phyloP scores from a whole-genome alignment of 2,329 filamentous ascomycete genomes.

The Colletotrichum lupini region DNA sequence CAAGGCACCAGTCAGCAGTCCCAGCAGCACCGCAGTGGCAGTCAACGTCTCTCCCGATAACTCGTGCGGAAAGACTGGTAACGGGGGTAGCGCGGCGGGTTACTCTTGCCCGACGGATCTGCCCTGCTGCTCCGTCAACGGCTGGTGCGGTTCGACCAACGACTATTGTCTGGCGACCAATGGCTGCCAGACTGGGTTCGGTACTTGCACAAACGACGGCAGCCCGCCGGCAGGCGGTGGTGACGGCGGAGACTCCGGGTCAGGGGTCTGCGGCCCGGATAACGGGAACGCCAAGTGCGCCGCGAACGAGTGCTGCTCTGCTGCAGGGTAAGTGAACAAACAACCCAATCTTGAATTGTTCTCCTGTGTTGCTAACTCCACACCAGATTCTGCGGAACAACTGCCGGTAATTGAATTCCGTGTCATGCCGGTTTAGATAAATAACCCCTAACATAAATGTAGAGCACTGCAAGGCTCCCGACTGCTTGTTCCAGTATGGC shows the following conservation, averaged over 20 bases:
- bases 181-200: slow-evolving; percentile 50
- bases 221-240: background rate
- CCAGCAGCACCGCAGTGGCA: too few relatives aligned
- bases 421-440: background rate
- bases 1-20: background rate
- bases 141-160: slow-evolving; percentile 52
- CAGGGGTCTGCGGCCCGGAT: slow-evolving; percentile 56
- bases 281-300: slow-evolving; percentile 38
- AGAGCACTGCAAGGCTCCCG: slow-evolving; percentile 61
- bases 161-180: slow-evolving; percentile 48
- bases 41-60: slow-evolving; percentile 21
- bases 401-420: background rate
- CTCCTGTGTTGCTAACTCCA: background rate
- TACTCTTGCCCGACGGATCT: slow-evolving; percentile 21
- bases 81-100: slow-evolving; percentile 20
- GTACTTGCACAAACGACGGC: slow-evolving; percentile 34
- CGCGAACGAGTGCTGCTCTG: slow-evolving; percentile 42
- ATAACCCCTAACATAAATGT: background rate
- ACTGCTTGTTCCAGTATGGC: slow-evolving; percentile 64
- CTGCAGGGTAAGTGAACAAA: slow-evolving; percentile 38
- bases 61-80: slow-evolving; percentile 24
- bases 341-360: background rate
- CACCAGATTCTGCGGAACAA: slow-evolving; percentile 25
- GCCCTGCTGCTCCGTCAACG: slow-evolving; percentile 42
- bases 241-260: slow-evolving; percentile 34